Evolutionary conservation across 1,284 basidiomycete species (phyloP).

Genomic region (Pascua guehoae): DNA sequence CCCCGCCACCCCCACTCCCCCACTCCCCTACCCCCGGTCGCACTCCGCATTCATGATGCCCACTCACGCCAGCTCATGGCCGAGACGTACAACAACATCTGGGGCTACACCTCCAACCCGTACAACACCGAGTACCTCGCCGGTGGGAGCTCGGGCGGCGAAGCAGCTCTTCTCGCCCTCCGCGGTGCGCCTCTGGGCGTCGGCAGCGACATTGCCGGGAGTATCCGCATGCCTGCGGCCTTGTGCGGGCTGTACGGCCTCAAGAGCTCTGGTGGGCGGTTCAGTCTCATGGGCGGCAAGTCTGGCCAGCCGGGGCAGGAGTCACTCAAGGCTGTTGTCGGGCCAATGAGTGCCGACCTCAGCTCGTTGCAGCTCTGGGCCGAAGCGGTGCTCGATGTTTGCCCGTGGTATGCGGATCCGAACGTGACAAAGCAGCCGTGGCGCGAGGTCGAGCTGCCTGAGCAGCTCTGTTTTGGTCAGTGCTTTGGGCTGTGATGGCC

Average conservation of each 20-base stretch:
- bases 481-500: not conserved
- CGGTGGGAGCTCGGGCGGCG: conserved; percentile 48
- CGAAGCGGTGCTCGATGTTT: conserved; percentile 47
- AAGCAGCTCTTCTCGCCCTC: conserved; percentile 48
- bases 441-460: conserved; percentile 58
- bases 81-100: conserved; percentile 25
- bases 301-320: conserved; percentile 65
- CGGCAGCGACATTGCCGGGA: conserved; percentile 56
- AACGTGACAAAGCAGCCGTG: conserved; percentile 59
- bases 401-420: conserved; percentile 67
- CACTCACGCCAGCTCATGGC: conserved; percentile 25
- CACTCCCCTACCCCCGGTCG: conserved; percentile 25
- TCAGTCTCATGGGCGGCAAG: conserved; percentile 50
- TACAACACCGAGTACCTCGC: conserved; percentile 38
- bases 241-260: conserved; percentile 11
- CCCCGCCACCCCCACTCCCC: conserved; percentile 43
- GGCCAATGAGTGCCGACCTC: conserved; percentile 61
- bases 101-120: conserved; percentile 43
- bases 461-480: conserved; percentile 51
- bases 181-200: conserved; percentile 43
- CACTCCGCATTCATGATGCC: conserved; percentile 26
- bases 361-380: conserved; percentile 60
- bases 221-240: conserved; percentile 48
- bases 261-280: conserved; percentile 12
- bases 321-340: conserved; percentile 62